Evolutionary conservation across 2,329 filamentous ascomycete genomes (phyloP), one percentile per base, ranked within the genome.

Genomic region (Cyphellophora attinorum): DNA sequence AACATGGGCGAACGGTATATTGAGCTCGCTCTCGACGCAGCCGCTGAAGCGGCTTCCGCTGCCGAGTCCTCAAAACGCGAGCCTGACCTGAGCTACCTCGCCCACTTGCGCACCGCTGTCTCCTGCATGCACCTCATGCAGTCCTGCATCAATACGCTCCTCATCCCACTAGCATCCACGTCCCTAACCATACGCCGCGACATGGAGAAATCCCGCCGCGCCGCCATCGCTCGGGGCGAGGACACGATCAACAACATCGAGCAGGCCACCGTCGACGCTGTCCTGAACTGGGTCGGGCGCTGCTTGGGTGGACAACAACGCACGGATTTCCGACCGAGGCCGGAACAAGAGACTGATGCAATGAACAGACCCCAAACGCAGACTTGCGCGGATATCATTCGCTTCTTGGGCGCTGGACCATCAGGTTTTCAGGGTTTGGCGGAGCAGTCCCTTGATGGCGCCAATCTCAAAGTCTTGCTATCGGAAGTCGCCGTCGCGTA

Each of bases 41-140:
- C 84, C 17, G 76, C 81, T 27, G 85, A 94, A 50, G 70, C 76
- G 38, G 84, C 85, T 16, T 69, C 78, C 1, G 67, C 79, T 1
- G 81, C 91, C 51, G 89, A 96, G 56, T 78, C 72, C 47, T 64
- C 71, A 33, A 95, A 89, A 58, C 74, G 70, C 11, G 89, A 95
- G 53, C 91, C 91, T 0, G 89, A 98, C 56, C 71, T 96, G 33
- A 72, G 73, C 2, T 95, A 93, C 56, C 70, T 98, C 25, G 75
- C 79, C 5, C 76, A 77, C 6, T 70, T 96, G 23, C 80, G 83
- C 19, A 77, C 82, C 2, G 83, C 85, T 6, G 85, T 94, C 35
- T 88, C 79, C 35, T 89, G 95, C 44, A 81, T 91, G 6, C 88
- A 89, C 54, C 75, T 98, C 48, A 93, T 96, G 76, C 80, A 89